Evolutionary conservation across 169 alveolate genomes (phyloP), one percentile per base, ranked within the genome.

Genomic region (Cryptosporidium tyzzeri): DNA sequence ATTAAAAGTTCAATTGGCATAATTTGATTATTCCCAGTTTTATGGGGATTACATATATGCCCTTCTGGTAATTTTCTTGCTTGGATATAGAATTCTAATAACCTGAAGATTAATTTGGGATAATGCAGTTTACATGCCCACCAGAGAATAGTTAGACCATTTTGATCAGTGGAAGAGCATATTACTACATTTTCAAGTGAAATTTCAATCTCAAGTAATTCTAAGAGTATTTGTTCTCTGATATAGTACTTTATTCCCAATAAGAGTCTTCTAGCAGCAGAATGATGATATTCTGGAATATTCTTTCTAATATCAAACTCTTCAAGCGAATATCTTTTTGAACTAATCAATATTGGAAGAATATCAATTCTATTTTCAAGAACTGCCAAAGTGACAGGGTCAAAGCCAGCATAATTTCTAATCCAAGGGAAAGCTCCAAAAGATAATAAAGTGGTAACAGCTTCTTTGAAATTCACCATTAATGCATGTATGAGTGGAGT

Each of bases 381-480:
- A 23, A 80, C 89, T 26, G 89, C 58, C n/a, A 80, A 39, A 26
- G 89, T 80, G 26, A 80, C 89, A 9, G 89, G 89, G 26, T 80
- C 89, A 41, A 62, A 80, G 0, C 89, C 89, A 14, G 89, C 37
- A 12, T 80, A 80, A 16, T 80, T 80, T 8, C 89, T 21, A 16
- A 80, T 16, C 89, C 89, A 80, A 12, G 89, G 89, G 33, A 65
- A 80, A 8, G 89, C 89, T 48, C 89, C 89, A 48, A 37, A 58
- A 18, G 45, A 18, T n/a, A 80, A 26, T 5, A 80, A 18, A 3
- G 55, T 12, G 5, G 53, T 67, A 18, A 80, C 67, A 14, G 89
- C 89, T 21, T 80, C 89, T n/a, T 80, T 80, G 51, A 62, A 62
- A 39, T 65, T 65, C 39, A 80, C 75, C 89, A 80, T 80, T 12